Percentiles rank a stretch among this genome's conserved stretches.
Evolutionary conservation across 176 grass and related monocot species (phyloP).

Genomic region (Pontederia paniculata): DNA sequence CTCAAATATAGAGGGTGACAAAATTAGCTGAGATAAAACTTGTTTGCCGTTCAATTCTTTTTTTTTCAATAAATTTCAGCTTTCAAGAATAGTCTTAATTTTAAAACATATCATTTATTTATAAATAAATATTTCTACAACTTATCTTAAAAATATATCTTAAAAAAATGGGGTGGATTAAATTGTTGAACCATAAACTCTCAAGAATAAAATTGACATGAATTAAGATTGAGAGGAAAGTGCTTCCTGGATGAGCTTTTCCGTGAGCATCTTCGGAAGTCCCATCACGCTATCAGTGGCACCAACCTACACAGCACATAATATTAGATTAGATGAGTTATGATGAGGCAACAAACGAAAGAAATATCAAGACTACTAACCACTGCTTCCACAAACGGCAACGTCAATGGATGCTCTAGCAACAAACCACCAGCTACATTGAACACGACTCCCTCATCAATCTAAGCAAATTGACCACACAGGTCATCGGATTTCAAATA

Average conservation of each 20-base stretch:
- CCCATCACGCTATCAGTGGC: conserved; percentile 85
- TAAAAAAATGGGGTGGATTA: too few relatives aligned
- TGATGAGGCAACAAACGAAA: neutral
- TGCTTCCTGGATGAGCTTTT: conserved; percentile 49
- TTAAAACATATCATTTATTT: too few relatives aligned
- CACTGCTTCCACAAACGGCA: conserved; percentile 94
- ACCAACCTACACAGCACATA: conserved; percentile 36
- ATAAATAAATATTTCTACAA: too few relatives aligned
- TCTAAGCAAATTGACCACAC: conserved; percentile 28
- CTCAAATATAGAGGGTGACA: too few relatives aligned
- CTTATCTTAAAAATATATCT: too few relatives aligned
- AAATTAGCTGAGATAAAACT: too few relatives aligned
- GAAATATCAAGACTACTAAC: conserved; percentile 20
- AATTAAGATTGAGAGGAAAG: neutral
- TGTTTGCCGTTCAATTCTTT: too few relatives aligned
- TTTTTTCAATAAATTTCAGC: too few relatives aligned
- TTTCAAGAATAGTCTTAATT: too few relatives aligned
- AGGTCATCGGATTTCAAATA: neutral
- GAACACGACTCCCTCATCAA: conserved; percentile 79
- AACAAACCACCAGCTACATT: conserved; percentile 78
- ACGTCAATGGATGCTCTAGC: conserved; percentile 67
- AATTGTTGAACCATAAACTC: too few relatives aligned
- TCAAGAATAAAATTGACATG: neutral
- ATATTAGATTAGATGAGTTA: neutral
- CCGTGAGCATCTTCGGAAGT: conserved; percentile 56